Evolutionary conservation across 495 filamentous ascomycete genomes (phyloP).

Genomic region (Penicillium desertorum): DNA sequence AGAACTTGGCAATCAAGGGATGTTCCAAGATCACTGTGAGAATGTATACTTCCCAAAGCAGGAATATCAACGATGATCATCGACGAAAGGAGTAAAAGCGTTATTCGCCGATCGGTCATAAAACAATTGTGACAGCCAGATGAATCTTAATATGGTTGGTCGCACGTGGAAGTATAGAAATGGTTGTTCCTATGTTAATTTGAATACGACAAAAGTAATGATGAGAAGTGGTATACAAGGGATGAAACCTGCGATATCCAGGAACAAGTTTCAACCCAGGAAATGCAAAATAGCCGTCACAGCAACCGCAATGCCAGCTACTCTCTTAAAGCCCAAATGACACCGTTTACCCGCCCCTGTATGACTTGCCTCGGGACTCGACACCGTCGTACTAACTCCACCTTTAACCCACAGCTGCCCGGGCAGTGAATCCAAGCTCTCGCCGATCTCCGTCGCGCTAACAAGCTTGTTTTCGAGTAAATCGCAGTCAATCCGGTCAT

Average conservation of each 20-base stretch:
- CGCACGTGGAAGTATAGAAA: not conserved
- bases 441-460: constrained; percentile 11
- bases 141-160: not conserved
- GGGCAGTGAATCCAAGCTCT: constrained; percentile 22
- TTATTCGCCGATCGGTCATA: not conserved
- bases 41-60: not conserved
- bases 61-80: not conserved
- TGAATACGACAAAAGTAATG: not conserved
- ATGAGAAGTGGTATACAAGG: constrained; percentile 6
- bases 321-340: not conserved
- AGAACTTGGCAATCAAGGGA: constrained; percentile 4
- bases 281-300: constrained; percentile 12
- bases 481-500: constrained; percentile 21
- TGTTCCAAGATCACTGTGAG: not conserved
- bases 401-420: constrained; percentile 24
- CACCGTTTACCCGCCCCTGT: constrained; percentile 1
- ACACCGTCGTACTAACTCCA: constrained; percentile 13
- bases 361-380: constrained; percentile 4
- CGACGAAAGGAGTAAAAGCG: not conserved
- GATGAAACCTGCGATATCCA: not conserved
- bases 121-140: not conserved
- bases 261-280: not conserved
- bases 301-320: constrained; percentile 12
- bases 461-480: constrained; percentile 23
- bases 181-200: not conserved